Evolutionary conservation across 495 filamentous ascomycete genomes (phyloP).

Genomic region (Annulohypoxylon nitens): DNA sequence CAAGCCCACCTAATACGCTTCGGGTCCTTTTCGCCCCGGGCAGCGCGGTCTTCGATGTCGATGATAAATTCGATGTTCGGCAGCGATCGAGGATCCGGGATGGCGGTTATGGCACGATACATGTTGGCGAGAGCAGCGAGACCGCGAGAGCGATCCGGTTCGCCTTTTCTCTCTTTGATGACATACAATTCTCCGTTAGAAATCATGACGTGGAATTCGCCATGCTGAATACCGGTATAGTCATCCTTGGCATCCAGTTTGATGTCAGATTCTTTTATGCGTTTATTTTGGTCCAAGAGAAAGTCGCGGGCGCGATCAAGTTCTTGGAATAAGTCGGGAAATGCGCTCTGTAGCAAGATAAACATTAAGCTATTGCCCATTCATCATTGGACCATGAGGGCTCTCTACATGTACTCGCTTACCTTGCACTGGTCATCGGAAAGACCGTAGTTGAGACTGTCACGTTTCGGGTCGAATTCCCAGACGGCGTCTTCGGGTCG

Average conservation of each 20-base stretch:
- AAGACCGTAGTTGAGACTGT: constrained; percentile 41
- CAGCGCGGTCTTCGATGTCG: constrained; percentile 65
- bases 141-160: constrained; percentile 41
- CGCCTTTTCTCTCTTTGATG: constrained; percentile 40
- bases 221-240: constrained; percentile 35
- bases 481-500: constrained; percentile 16
- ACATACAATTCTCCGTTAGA: constrained; percentile 41
- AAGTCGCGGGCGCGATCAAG: constrained; percentile 42
- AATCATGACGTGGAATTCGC: constrained; percentile 44
- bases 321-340: constrained; percentile 39
- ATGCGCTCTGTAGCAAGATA: constrained; percentile 33
- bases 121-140: constrained; percentile 40
- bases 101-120: constrained; percentile 59
- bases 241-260: constrained; percentile 29
- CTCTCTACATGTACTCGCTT: neutral
- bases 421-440: constrained; percentile 40
- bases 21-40: constrained; percentile 48
- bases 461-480: constrained; percentile 33
- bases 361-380: neutral
- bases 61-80: constrained; percentile 75
- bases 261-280: constrained; percentile 33
- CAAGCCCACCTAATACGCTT: constrained; percentile 64
- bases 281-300: constrained; percentile 31
- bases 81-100: constrained; percentile 55
- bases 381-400: neutral